Evolutionary conservation across 108 stramenopile genomes (phyloP).

Genomic region (Nitzschia inconspicua): DNA sequence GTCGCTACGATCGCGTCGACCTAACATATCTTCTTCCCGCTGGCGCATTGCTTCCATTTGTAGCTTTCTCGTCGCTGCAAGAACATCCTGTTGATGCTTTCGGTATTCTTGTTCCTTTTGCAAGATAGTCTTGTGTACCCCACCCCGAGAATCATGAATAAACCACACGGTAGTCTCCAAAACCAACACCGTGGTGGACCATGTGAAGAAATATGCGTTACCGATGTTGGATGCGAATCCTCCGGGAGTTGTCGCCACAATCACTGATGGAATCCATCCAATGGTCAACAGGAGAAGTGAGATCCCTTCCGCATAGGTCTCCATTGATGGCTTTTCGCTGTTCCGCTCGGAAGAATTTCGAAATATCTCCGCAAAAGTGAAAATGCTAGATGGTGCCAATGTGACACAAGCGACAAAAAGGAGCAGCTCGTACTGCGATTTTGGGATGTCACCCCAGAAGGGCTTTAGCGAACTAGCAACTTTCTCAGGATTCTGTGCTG

Average conservation of each 20-base stretch:
- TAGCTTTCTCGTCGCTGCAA: conserved; percentile 19
- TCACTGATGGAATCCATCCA: conserved; percentile 60
- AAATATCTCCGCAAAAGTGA: conserved; percentile 64
- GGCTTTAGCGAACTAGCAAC: background rate
- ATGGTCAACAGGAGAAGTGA: conserved; percentile 39
- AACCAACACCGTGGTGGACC: conserved; percentile 52
- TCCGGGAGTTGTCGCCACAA: conserved; percentile 60
- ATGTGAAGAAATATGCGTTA: conserved; percentile 66
- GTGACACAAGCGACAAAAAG: conserved; percentile 40
- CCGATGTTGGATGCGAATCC: conserved; percentile 52
- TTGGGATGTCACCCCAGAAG: conserved; percentile 16
- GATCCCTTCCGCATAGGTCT: conserved; percentile 58
- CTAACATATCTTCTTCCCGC: background rate
- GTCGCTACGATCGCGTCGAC: too few relatives aligned
- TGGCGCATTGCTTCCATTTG: background rate
- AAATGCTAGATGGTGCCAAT: conserved; percentile 34
- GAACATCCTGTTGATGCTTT: conserved; percentile 37
- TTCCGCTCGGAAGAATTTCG: conserved; percentile 44
- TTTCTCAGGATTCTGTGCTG: background rate
- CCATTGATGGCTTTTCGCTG: conserved; percentile 30
- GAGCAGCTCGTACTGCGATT: conserved; percentile 46
- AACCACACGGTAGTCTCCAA: conserved; percentile 61
- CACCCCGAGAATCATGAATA: conserved; percentile 56
- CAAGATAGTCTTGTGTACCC: conserved; percentile 40
- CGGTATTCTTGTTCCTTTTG: conserved; percentile 43